phyloP scores from a whole-genome alignment of 139 green algal species.

The Limnomonas spitsbergensis region DNA sequence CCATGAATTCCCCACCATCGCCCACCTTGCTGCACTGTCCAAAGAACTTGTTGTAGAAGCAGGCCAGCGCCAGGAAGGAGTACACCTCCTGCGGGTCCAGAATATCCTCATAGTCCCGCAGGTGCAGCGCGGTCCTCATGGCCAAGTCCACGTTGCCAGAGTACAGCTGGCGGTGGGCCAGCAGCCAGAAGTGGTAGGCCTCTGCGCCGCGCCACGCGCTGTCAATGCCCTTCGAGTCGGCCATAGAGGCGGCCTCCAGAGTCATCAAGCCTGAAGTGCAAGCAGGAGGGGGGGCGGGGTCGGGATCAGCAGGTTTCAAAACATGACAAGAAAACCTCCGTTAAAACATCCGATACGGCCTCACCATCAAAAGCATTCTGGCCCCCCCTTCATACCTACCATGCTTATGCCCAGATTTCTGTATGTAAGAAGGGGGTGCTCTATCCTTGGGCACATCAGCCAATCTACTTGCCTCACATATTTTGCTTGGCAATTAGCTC shows the following conservation, averaged over 20 bases:
- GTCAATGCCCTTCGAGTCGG: conserved; percentile 34
- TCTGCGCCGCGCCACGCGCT: conserved; percentile 72
- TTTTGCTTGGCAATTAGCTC: too few relatives aligned
- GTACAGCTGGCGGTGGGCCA: conserved; percentile 70
- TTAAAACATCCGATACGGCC: too few relatives aligned
- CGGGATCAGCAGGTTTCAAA: too few relatives aligned
- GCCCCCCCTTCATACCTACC: too few relatives aligned
- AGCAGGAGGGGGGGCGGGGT: too few relatives aligned
- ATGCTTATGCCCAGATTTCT: too few relatives aligned
- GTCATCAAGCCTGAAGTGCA: conserved; percentile 72
- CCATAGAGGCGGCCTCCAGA: conserved; percentile 49
- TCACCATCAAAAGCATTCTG: too few relatives aligned
- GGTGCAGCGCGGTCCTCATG: conserved; percentile 65
- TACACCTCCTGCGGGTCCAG: conserved; percentile 53
- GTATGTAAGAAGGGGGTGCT: too few relatives aligned
- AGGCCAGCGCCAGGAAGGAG: conserved; percentile 66
- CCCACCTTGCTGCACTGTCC: conserved; percentile 58
- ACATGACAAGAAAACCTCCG: too few relatives aligned
- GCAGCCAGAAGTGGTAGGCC: conserved; percentile 81
- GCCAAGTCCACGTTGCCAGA: conserved; percentile 50
- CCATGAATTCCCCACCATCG: too few relatives aligned
- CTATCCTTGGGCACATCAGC: too few relatives aligned
- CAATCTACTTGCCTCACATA: too few relatives aligned
- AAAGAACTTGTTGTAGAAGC: conserved; percentile 75
- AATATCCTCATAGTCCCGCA: conserved; percentile 71